Base-by-base conservation (phyloP, 1,139 yeast genomes). In the Kodamaea fungicola region DNA sequence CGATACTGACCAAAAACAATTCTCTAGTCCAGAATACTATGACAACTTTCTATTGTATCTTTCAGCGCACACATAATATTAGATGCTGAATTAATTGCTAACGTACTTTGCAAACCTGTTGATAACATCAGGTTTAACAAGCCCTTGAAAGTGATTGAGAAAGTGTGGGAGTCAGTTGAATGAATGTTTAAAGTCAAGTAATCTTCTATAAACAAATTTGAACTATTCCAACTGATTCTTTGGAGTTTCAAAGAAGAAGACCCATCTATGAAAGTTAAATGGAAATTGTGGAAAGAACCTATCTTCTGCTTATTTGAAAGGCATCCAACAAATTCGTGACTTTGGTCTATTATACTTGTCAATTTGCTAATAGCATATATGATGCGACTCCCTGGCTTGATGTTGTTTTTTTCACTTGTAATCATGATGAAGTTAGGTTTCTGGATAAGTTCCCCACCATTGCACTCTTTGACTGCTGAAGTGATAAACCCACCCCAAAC, bases 331-430 rank as follows among this genome's bases (percentile, higher is more conserved):
- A 53, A 42, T 6, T 50, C 50, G 2, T 50, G 39, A 12, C 44
- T 57, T 38, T 69, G 62, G 0, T 69, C 59, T 6, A 65, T 51
- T 2, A 62, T 65, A 0, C 71, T 59, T 37, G 70, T 59, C 4
- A 64, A 50, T 19, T 53, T 54, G 12, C 49, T 47, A 13, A 49
- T 32, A 28, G 42, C 42, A 37, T 51, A 67, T 19, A 48, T 12
- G 31, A 21, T 30, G 19, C 32, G 30, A 29, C 28, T n/a, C n/a
- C n/a, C 30, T 12, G 34, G 10, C 9, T 9, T 13, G 3, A 43
- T 38, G 10, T 35, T 34, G n/a, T n/a, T n/a, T n/a, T n/a, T n/a
- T 32, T 55, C 59, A 28, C 37, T 42, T 4, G 44, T 40, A 3
- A 59, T 23, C 8, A 57, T 45, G 9, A 53, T 60, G 27, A 59